Evolutionary conservation across 805 yeast species (phyloP).

Genomic region (Kuraishia hungarica): DNA sequence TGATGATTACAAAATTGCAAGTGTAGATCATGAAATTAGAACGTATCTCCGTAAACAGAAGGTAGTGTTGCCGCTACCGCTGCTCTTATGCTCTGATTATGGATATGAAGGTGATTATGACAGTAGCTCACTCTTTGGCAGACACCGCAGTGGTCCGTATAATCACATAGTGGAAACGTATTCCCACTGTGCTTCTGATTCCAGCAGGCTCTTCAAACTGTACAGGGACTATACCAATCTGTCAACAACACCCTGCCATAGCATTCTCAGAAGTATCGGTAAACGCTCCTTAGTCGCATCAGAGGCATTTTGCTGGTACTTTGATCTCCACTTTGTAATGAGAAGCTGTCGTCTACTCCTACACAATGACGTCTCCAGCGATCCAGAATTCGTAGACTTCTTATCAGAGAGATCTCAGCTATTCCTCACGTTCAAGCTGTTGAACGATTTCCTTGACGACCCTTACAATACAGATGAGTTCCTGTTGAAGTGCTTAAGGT

Average conservation of each 20-base stretch:
- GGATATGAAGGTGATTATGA: not conserved
- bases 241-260: not conserved
- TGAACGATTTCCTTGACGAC: not conserved
- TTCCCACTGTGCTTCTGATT: not conserved
- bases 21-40: slow-evolving; percentile 9
- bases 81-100: slow-evolving; percentile 2
- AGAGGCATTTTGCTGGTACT: not conserved
- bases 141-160: not conserved
- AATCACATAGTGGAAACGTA: not conserved
- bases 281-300: not conserved
- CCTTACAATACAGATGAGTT: not conserved
- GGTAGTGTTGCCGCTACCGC: slow-evolving; percentile 18
- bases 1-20: not conserved
- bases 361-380: not conserved
- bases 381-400: not conserved
- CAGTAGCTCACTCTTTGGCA: not conserved
- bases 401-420: not conserved
- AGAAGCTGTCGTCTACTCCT: not conserved
- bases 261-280: not conserved
- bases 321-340: not conserved
- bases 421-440: not conserved
- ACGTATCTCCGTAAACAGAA: slow-evolving; percentile 15
- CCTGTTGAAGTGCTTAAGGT: not conserved
- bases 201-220: not conserved
- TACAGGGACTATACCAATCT: not conserved